Percentiles rank a stretch among this genome's conserved stretches.
Evolutionary conservation across 805 yeast species (phyloP).

Genomic region (Starmerella potacharoeniae): DNA sequence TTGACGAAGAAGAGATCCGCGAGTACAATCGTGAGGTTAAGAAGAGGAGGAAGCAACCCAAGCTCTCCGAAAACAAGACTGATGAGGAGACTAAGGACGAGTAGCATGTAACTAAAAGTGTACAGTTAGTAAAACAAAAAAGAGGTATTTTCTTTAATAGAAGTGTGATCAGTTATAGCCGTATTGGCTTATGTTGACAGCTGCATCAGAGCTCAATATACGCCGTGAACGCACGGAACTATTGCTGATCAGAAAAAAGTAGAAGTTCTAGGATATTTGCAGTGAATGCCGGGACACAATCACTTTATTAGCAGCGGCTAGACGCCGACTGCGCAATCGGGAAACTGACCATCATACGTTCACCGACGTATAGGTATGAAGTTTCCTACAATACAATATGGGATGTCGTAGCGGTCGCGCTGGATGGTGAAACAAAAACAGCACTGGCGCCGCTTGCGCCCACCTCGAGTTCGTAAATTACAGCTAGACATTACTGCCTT

Average conservation of each 20-base stretch:
- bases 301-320: too few relatives aligned
- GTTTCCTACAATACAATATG: slow-evolving; percentile 1
- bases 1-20: slow-evolving; percentile 57
- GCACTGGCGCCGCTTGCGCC: slow-evolving; percentile 4
- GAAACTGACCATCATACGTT: not conserved
- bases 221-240: too few relatives aligned
- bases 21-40: slow-evolving; percentile 48
- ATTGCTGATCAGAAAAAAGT: too few relatives aligned
- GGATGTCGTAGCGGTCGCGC: slow-evolving; percentile 3
- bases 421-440: slow-evolving; percentile 3
- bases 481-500: slow-evolving; percentile 3
- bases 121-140: not conserved
- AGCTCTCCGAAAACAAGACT: not conserved
- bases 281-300: too few relatives aligned
- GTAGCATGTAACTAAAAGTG: not conserved
- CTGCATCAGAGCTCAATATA: too few relatives aligned
- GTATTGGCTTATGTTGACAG: too few relatives aligned
- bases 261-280: too few relatives aligned
- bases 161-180: too few relatives aligned
- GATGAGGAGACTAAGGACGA: not conserved
- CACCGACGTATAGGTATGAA: not conserved
- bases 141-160: too few relatives aligned
- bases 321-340: not conserved
- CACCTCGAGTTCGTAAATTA: not conserved
- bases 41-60: slow-evolving; percentile 15